Evolutionary conservation across 306 rosid genomes (phyloP), one percentile per base, ranked within the genome.

Genomic region (Pueraria montana): DNA sequence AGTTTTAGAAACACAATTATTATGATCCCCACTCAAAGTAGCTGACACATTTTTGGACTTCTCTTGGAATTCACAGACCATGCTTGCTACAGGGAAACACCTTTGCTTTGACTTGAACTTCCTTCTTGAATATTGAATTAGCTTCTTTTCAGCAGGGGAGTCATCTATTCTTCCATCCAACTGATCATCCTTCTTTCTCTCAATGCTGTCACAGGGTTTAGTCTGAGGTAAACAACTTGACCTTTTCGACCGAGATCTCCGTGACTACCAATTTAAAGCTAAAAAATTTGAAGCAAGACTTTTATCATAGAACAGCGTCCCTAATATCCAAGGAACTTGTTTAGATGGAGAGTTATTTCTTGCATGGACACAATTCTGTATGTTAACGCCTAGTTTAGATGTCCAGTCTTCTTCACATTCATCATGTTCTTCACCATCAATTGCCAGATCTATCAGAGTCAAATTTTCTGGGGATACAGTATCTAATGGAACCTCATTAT

Each of bases 401-500:
- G 99, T 96, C 99, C 99, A 96, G 86, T 96, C 98, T 83, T n/a
- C n/a, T n/a, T 90, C 91, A 80, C 88, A 84, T 55, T 87, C 92
- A 86, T 74, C 76, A 68, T 46, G 89, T 74, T 87, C 89, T 82
- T 88, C 92, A 76, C 87, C 92, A 84, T 92, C 99, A 65, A 94
- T 79, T 17, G 98, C 99, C 69, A 90, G 90, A 85, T 94, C 97
- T 86, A 96, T 96, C 89, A 94, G 91, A 68, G 90, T 86, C 85
- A 96, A 87, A 74, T 94, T 97, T 86, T 90, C 92, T 48, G 86
- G 87, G 77, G 97, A 91, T 62, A 98, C 98, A 55, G 30, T 63
- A 85, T 96, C 98, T 76, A 92, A 81, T 12, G 93, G 88, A 81
- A 91, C 91, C 74, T 96, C 97, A 0, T 81, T 87, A 86, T 92